Base-by-base conservation (phyloP, 2,329 filamentous ascomycete species). In the Cytospora chrysosperma region DNA sequence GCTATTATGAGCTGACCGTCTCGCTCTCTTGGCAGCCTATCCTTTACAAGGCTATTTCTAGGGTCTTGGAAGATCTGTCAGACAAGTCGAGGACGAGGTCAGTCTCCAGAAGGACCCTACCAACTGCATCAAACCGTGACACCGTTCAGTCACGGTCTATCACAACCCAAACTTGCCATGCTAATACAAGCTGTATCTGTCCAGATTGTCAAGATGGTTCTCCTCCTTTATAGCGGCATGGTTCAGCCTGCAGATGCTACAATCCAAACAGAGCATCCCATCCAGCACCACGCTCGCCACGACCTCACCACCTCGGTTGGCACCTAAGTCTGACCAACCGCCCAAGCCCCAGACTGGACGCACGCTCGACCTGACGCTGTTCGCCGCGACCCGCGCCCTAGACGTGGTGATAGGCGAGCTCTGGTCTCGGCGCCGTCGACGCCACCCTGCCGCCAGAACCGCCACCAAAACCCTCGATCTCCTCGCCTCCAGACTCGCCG, bases 311-410 rank as follows among this genome's bases (percentile, higher is more conserved):
- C 30, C 34, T 15, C 58, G 37, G 1, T 28, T 50, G 3, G 53
- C 56, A 5, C 28, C 57, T 30, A 24, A 43, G 13, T n/a, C 49
- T 26, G 51, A 50, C 30, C 59, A 28, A 24, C 17, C 34, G 24
- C 57, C 30, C 34, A 56, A 26, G 52, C 63, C 34, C n/a, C 61
- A 76, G 65, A 90, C 88, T 13, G 92, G 92, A 52, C 86, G 88
- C 69, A 94, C 92, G 1, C 82, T 96, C 65, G 92, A 96, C 72
- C 80, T 96, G 34, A 94, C 91, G 0, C 79, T 96, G n/a, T 94
- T 95, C 72, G 86, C 90, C 13, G 79, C 85, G 53, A 87, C 86
- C 13, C 83, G 91, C 68, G 92, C 92, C 52, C 72, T 90, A 13
- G 91, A 95, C 74, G 85, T 92, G 6, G 69, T 92, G 10, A 78